Base-by-base conservation (phyloP, 352 stramenopile species). In the Pythium biforme region DNA sequence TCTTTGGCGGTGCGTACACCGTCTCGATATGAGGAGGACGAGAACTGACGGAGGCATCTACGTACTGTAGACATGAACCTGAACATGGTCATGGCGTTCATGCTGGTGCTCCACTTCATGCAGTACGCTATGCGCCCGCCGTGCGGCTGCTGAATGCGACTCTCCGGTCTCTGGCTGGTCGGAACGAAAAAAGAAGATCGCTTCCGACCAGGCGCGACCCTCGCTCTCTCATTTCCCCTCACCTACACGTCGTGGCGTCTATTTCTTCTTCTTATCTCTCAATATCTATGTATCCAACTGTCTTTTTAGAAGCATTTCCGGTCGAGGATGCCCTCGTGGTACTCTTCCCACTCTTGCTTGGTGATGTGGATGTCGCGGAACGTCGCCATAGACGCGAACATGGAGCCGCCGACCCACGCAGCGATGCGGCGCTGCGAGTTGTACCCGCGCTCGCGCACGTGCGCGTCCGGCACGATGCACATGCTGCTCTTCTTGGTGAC, bases 291-390 rank as follows among this genome's bases (percentile, higher is more conserved):
- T 43, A 22, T 25, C 3, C 22, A 19, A 25, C 22, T 40, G 29
- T 6, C 47, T 37, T n/a, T 23, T 68, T 57, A 94, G 66, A 93
- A 93, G 62, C 83, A 92, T 58, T 96, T 96, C 17, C 81, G 77
- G 61, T 92, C 79, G 50, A 95, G 64, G 45, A 96, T 94, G 33
- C 77, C 72, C 54, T 92, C 83, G 56, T 94, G 84, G 64, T 94
- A 90, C 64, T 96, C 88, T 73, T 96, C 87, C 87, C 86, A 96
- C 61, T 96, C 88, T 52, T 93, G 83, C 26, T 91, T 90, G 15
- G 81, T 92, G 70, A 96, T 92, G 63, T 92, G 80, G 49, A 96
- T 89, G 40, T 96, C 80, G 7, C 78, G 84, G 61, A 96, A 97
- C 22, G 90, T 96, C 19, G 88, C 59, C 8, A 97, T 69, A 15